phyloP scores from a whole-genome alignment of 208 protist genomes.

The Trypanosoma theileri region DNA sequence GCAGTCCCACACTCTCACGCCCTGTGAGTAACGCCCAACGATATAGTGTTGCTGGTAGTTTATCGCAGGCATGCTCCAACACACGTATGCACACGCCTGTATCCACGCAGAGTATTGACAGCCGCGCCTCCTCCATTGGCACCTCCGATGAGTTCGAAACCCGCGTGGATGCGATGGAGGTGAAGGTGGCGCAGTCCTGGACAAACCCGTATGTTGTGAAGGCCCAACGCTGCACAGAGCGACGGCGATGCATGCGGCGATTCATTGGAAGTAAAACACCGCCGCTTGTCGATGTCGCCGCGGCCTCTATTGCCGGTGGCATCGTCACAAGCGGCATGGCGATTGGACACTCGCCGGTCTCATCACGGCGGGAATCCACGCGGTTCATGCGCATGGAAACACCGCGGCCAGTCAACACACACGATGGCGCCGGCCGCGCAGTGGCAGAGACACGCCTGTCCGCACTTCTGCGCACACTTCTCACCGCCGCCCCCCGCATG shows the following conservation, averaged over 20 bases:
- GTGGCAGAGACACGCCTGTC: slow-evolving; percentile 13
- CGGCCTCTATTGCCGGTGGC: no score
- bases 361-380: no score
- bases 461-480: slow-evolving; percentile 7
- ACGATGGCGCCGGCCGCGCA: background rate
- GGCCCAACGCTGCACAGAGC: slow-evolving; percentile 32
- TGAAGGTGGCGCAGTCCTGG: slow-evolving; percentile 62
- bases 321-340: no score
- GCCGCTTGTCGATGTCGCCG: background rate
- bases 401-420: background rate
- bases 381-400: no score
- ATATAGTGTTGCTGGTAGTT: background rate
- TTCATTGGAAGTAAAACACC: background rate
- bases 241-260: slow-evolving; percentile 8
- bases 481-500: background rate
- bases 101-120: background rate
- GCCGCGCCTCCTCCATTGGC: background rate
- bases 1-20: background rate
- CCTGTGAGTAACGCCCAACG: background rate
- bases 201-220: slow-evolving; percentile 78
- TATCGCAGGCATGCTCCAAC: background rate
- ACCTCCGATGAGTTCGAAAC: background rate
- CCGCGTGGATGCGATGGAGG: slow-evolving; percentile 51
- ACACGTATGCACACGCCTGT: background rate
- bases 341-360: no score